These are phyloP conservation scores for Erigeron philadelphicus DNA, from an alignment of 140 eudicot genomes.

Conservation along the genomic window DNA sequence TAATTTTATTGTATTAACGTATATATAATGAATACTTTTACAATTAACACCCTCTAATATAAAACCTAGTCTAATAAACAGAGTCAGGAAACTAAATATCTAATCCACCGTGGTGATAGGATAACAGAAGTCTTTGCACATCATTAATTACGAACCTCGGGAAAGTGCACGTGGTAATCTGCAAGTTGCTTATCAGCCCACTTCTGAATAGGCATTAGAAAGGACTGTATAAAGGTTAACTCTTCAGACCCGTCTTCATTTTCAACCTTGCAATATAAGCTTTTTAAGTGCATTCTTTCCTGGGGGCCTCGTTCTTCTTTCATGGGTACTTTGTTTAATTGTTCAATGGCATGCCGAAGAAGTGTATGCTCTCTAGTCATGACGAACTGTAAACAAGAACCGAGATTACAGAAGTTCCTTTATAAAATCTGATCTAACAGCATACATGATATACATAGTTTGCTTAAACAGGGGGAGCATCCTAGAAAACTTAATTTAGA, in stretches of 20 bases:
- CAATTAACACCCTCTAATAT: background rate
- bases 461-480: background rate
- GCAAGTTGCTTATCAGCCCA: slow-evolving; percentile 94
- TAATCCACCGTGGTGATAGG: too few relatives aligned
- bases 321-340: slow-evolving; percentile 73
- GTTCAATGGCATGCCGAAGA: slow-evolving; percentile 71
- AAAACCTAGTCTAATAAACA: background rate
- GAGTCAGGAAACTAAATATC: too few relatives aligned
- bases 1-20: too few relatives aligned
- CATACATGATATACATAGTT: background rate
- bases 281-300: slow-evolving; percentile 86
- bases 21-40: background rate
- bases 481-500: background rate
- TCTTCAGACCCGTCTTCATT: slow-evolving; percentile 54
- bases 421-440: background rate
- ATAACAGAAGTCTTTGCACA: slow-evolving; percentile 2
- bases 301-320: slow-evolving; percentile 95
- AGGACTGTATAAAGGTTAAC: slow-evolving; percentile 79
- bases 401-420: slow-evolving; percentile 10
- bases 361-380: slow-evolving; percentile 79
- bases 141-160: slow-evolving; percentile 54
- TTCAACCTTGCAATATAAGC: slow-evolving; percentile 73
- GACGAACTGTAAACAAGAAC: slow-evolving; percentile 55
- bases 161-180: slow-evolving; percentile 76
- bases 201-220: slow-evolving; percentile 68